A percentile compares a stretch with the other conserved stretches of the same genome.
Evolutionary conservation across 768 basidiomycete species (phyloP).

Genomic region (Russula dissimulans): DNA sequence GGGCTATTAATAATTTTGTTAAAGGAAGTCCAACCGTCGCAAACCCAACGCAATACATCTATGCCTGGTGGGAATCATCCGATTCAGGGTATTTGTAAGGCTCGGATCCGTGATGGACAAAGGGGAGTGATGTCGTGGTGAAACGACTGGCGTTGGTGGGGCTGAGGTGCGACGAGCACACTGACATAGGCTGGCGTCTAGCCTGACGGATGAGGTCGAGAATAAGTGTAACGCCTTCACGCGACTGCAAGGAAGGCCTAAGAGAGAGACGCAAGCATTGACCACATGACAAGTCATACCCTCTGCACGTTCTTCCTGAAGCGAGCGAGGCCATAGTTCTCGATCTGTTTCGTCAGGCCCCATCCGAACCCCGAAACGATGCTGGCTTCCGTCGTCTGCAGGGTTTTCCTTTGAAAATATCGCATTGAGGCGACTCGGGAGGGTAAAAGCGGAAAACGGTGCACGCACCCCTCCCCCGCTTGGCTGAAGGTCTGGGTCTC

Average conservation of each 20-base stretch:
- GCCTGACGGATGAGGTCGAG: slow-evolving; percentile 72
- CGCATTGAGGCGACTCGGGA: background rate
- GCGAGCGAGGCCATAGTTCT: slow-evolving; percentile 71
- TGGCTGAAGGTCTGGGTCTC: slow-evolving; percentile 71
- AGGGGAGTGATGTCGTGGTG: background rate
- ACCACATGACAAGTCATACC: slow-evolving; percentile 34
- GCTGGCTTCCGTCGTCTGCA: slow-evolving; percentile 80
- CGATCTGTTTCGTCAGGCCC: slow-evolving; percentile 80
- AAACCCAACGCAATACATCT: background rate
- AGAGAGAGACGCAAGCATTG: slow-evolving; percentile 8
- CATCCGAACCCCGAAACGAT: slow-evolving; percentile 87
- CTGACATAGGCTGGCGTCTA: slow-evolving; percentile 45
- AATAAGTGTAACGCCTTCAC: slow-evolving; percentile 80
- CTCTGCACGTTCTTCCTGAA: slow-evolving; percentile 85
- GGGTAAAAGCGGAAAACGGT: background rate
- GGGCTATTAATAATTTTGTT: background rate
- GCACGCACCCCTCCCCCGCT: slow-evolving; percentile 51
- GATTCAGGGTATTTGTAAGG: background rate
- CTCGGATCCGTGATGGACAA: background rate
- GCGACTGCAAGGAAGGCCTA: slow-evolving; percentile 43
- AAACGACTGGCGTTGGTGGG: slow-evolving; percentile 11
- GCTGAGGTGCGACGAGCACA: slow-evolving; percentile 25
- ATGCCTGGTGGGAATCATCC: background rate
- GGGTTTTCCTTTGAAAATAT: slow-evolving; percentile 47
- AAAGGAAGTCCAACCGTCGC: background rate